Conservation (phyloP, 23 red algal genomes). For the Gracilariopsis chorda region DNA sequence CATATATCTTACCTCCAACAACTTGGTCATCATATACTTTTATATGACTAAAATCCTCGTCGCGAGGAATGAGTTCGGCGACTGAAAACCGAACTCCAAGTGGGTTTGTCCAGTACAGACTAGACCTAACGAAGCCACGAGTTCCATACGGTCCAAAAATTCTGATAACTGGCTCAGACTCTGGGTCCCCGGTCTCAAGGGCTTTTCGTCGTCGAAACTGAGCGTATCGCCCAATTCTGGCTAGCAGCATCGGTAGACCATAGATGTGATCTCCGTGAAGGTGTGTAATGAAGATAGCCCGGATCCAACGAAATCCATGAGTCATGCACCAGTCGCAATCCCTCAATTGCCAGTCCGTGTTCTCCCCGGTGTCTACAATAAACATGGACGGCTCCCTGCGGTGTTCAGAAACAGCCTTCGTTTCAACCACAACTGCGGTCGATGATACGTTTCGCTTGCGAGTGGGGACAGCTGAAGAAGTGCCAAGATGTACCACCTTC, state of each 20-base stretch:
- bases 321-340: slow-evolving; percentile 76
- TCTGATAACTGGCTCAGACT: slow-evolving; percentile 59
- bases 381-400: slow-evolving; percentile 57
- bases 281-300: slow-evolving; percentile 92
- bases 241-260: slow-evolving; percentile 72
- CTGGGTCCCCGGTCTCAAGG: slow-evolving; percentile 36
- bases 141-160: slow-evolving; percentile 92
- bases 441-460: slow-evolving; percentile 84
- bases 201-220: slow-evolving; percentile 44
- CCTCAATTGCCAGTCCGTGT: slow-evolving; percentile 53
- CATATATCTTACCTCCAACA: slow-evolving; percentile 62
- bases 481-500: slow-evolving; percentile 79
- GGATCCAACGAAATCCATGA: slow-evolving; percentile 70
- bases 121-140: slow-evolving; percentile 77
- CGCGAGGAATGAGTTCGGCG: slow-evolving; percentile 68
- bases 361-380: slow-evolving; percentile 83
- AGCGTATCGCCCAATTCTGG: slow-evolving; percentile 55
- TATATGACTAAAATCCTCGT: slow-evolving; percentile 71
- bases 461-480: slow-evolving; percentile 84
- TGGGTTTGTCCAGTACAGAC: slow-evolving; percentile 53
- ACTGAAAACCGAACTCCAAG: slow-evolving; percentile 77
- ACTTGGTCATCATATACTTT: not conserved
- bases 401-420: not conserved
- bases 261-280: slow-evolving; percentile 96
- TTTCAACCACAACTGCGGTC: slow-evolving; percentile 46